phyloP scores from a whole-genome alignment of 192 early-diverging fungal species.

The Podila epicladia region DNA sequence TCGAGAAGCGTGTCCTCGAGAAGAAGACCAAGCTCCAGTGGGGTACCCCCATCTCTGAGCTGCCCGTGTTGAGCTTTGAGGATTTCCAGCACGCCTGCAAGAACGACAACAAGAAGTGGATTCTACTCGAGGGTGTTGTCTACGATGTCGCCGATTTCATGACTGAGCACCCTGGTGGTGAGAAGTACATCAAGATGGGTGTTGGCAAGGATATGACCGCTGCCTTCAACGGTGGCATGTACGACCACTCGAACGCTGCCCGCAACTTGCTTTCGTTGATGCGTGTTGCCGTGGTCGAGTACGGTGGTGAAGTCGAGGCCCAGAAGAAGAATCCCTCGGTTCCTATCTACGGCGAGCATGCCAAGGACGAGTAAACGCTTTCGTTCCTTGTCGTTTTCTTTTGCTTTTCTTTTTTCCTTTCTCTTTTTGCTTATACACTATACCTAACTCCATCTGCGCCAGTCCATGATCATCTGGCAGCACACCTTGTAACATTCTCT shows the following conservation, averaged over 20 bases:
- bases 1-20: slow-evolving; percentile 80
- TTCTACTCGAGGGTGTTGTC: slow-evolving; percentile 85
- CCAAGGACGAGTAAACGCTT: slow-evolving; percentile 32
- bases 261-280: slow-evolving; percentile 87
- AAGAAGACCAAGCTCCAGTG: slow-evolving; percentile 74
- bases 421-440: background rate
- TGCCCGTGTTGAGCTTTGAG: slow-evolving; percentile 76
- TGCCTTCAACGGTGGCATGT: slow-evolving; percentile 94
- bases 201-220: slow-evolving; percentile 93
- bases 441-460: no score
- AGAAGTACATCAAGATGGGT: slow-evolving; percentile 74
- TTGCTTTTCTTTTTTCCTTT: background rate
- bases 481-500: no score
- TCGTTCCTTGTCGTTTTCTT: background rate
- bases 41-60: slow-evolving; percentile 75
- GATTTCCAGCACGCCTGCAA: slow-evolving; percentile 65
- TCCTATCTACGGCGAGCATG: slow-evolving; percentile 34
- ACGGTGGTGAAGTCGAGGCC: slow-evolving; percentile 60
- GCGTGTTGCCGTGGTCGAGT: slow-evolving; percentile 73
- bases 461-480: no score
- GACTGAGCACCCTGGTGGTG: slow-evolving; percentile 92
- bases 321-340: slow-evolving; percentile 54
- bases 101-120: slow-evolving; percentile 75
- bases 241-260: slow-evolving; percentile 93
- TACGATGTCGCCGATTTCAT: slow-evolving; percentile 90